A percentile compares a stretch with the other conserved stretches of the same genome.
phyloP scores from a whole-genome alignment of 805 yeast species.

The Isabelozyma rhagii region DNA sequence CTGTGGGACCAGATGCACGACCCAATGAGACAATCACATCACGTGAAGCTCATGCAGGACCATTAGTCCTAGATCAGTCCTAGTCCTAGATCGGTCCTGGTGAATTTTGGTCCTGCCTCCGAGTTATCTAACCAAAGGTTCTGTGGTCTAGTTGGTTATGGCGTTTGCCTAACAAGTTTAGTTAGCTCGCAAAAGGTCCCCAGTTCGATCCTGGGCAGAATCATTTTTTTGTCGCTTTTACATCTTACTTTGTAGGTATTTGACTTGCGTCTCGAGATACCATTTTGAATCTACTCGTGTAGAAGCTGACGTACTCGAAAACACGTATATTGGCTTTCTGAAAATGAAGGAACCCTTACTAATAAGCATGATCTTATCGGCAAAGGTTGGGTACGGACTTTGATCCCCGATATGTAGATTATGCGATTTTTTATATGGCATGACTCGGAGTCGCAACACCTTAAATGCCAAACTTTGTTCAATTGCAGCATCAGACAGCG shows the following conservation, averaged over 20 bases:
- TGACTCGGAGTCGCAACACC: neutral
- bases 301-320: too few relatives aligned
- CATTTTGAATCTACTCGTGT: too few relatives aligned
- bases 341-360: too few relatives aligned
- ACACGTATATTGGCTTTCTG: too few relatives aligned
- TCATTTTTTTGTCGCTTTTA: conserved; percentile 48
- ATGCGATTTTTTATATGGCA: neutral
- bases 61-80: too few relatives aligned
- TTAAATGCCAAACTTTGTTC: too few relatives aligned
- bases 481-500: neutral
- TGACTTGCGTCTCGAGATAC: neutral
- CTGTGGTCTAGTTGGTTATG: conserved; percentile 99
- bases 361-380: neutral
- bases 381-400: neutral
- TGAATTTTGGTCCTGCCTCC: too few relatives aligned
- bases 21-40: too few relatives aligned
- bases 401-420: neutral
- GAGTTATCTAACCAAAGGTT: conserved; percentile 32
- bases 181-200: conserved; percentile 93
- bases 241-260: too few relatives aligned
- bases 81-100: too few relatives aligned
- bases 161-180: conserved; percentile 93
- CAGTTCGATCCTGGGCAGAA: conserved; percentile 99
- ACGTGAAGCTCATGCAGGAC: too few relatives aligned
- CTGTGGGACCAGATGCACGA: too few relatives aligned